Evolutionary conservation across 306 rosid species (phyloP).

Genomic region (Castanopsis chinensis): DNA sequence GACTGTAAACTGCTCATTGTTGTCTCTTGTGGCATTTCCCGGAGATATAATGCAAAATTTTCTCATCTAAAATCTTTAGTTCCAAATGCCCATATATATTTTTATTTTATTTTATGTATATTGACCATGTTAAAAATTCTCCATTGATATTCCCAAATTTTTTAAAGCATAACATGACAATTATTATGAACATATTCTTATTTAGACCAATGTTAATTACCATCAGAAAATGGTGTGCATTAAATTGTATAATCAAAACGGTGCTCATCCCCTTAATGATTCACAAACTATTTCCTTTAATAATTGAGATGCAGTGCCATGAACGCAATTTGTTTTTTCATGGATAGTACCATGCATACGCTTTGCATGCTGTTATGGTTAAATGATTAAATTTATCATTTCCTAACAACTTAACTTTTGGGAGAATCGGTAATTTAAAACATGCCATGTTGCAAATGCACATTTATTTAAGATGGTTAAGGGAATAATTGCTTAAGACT

Average conservation of each 20-base stretch:
- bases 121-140: background rate
- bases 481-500: constrained; percentile 12
- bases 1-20: background rate
- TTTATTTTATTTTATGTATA: background rate
- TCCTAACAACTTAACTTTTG: no score
- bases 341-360: background rate
- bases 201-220: background rate
- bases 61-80: background rate
- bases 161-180: background rate
- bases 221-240: background rate
- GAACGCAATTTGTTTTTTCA: background rate
- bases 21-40: background rate
- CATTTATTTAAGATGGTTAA: background rate
- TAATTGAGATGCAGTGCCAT: background rate
- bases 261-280: background rate
- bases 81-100: background rate
- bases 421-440: no score
- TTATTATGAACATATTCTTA: background rate
- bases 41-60: background rate
- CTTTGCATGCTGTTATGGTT: background rate
- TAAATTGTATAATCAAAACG: background rate
- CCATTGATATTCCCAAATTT: background rate
- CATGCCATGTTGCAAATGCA: background rate
- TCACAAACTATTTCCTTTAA: background rate
- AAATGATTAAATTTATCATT: no score